Conservation (phyloP, 1,139 yeast genomes). For the Maudiozyma humilis region DNA sequence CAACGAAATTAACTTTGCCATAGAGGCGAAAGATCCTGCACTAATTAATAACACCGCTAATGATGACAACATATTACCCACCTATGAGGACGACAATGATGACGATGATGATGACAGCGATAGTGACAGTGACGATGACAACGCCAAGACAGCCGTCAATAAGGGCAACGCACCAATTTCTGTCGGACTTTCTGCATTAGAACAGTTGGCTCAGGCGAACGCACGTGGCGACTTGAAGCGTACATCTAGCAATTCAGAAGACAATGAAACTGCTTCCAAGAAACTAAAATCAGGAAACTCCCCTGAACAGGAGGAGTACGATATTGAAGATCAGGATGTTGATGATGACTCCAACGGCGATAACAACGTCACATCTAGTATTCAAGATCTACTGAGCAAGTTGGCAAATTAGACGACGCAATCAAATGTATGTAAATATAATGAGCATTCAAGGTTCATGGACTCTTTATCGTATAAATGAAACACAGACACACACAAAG, state of each 20-base stretch:
- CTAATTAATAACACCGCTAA: conserved; percentile 8
- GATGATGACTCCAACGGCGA: conserved; percentile 6
- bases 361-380: conserved; percentile 26
- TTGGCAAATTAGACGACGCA: conserved; percentile 22
- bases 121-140: conserved; percentile 11
- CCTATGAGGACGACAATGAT: conserved; percentile 22
- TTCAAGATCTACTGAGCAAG: conserved; percentile 30
- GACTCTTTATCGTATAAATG: neutral
- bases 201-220: conserved; percentile 1
- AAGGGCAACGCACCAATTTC: neutral
- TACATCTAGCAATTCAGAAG: conserved; percentile 1
- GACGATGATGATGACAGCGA: conserved; percentile 19
- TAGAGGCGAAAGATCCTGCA: conserved; percentile 24
- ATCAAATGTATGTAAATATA: neutral
- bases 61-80: conserved; percentile 21
- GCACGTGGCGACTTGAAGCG: neutral
- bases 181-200: neutral
- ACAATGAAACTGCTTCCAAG: conserved; percentile 3
- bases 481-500: neutral
- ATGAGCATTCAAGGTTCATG: neutral
- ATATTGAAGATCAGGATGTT: neutral
- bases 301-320: neutral
- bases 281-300: neutral
- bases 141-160: conserved; percentile 1
- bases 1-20: conserved; percentile 24